These are phyloP conservation scores for Ophiostoma perfectum DNA, from an alignment of 2,329 filamentous ascomycete genomes.

Conservation along the genomic window DNA sequence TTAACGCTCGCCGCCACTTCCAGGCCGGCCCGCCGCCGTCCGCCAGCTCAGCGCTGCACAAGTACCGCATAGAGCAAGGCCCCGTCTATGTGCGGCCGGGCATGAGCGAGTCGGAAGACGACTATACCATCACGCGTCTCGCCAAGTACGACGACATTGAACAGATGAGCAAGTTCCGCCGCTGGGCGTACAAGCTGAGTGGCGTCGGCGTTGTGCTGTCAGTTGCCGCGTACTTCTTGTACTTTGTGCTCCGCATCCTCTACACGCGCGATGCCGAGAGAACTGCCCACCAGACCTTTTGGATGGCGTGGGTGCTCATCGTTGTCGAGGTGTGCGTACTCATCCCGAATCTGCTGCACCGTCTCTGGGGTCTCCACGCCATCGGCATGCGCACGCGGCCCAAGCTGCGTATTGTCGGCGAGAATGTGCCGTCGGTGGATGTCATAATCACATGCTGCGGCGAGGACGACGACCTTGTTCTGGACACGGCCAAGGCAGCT, in stretches of 20 bases:
- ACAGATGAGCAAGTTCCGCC: conserved; percentile 42
- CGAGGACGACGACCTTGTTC: conserved; percentile 50
- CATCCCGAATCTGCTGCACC: conserved; percentile 28
- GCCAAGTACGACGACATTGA: conserved; percentile 43
- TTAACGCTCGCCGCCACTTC: not conserved
- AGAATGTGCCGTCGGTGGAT: conserved; percentile 50
- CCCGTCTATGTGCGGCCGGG: not conserved
- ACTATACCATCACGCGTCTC: conserved; percentile 35
- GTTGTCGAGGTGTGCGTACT: conserved; percentile 27
- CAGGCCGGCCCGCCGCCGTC: not conserved
- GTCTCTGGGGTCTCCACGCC: conserved; percentile 27
- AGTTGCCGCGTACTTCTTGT: conserved; percentile 40
- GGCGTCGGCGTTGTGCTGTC: conserved; percentile 39
- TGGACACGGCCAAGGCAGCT: conserved; percentile 52
- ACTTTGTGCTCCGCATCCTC: conserved; percentile 47
- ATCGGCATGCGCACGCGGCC: conserved; percentile 35
- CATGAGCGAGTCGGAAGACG: conserved; percentile 9
- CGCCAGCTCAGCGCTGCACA: not conserved
- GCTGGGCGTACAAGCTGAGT: conserved; percentile 36
- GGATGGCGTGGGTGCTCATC: conserved; percentile 45
- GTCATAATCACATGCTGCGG: conserved; percentile 54
- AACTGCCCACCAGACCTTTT: conserved; percentile 37
- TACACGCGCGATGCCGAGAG: conserved; percentile 50
- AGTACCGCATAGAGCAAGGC: conserved; percentile 29
- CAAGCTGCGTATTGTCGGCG: conserved; percentile 46